Evolutionary conservation across 495 filamentous ascomycete species (phyloP).

Genomic region (Penicillium malachiteum): DNA sequence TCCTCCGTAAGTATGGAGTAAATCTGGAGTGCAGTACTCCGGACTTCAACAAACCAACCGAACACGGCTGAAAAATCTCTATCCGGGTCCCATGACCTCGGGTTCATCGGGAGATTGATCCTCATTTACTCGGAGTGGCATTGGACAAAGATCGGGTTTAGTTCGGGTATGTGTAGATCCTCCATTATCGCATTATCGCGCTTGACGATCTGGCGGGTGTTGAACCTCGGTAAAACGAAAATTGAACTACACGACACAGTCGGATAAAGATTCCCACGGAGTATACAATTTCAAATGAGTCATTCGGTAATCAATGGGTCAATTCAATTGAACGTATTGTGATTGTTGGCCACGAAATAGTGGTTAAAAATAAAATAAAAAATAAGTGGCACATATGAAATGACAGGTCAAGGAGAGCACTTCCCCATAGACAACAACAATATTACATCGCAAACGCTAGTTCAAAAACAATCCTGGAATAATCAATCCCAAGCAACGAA

Average conservation of each 20-base stretch:
- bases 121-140: too few species aligned
- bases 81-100: too few species aligned
- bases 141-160: too few species aligned
- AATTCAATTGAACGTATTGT: neutral
- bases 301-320: neutral
- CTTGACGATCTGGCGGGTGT: neutral
- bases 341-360: neutral
- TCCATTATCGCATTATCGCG: neutral
- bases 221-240: conserved; percentile 18
- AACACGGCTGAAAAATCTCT: too few species aligned
- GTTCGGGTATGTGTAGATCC: conserved; percentile 1
- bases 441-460: conserved; percentile 9
- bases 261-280: neutral
- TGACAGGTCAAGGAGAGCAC: conserved; percentile 1
- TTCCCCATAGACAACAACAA: conserved; percentile 4
- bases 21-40: too few species aligned
- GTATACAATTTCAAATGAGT: neutral
- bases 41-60: too few species aligned
- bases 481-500: neutral
- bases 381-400: neutral
- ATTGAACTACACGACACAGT: neutral
- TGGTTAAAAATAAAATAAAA: neutral
- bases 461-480: neutral
- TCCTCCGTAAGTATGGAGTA: too few species aligned
- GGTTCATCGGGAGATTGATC: too few species aligned